Evolutionary conservation across 2,329 filamentous ascomycete species (phyloP).

Genomic region (Penicillium verrucosum): DNA sequence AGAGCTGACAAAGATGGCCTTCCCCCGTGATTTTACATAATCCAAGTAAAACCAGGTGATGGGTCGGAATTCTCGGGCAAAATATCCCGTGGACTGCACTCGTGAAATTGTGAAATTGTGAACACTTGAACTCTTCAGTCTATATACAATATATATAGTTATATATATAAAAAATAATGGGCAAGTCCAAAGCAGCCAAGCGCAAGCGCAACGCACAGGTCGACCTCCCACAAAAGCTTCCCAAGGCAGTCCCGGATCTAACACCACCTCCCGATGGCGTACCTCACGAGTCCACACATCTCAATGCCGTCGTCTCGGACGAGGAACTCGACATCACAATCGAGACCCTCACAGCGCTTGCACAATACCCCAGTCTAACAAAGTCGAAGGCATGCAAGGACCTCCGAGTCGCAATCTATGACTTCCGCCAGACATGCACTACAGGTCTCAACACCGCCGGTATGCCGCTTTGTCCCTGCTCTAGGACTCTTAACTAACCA

Average conservation of each 20-base stretch:
- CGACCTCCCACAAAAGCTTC: constrained; percentile 25
- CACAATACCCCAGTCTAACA: constrained; percentile 59
- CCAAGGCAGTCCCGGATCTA: constrained; percentile 18
- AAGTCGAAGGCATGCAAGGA: constrained; percentile 68
- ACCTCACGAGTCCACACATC: constrained; percentile 25
- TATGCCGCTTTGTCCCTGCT: constrained; percentile 25
- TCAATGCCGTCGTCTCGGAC: constrained; percentile 32
- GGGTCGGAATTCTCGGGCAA: background rate
- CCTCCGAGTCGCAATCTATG: constrained; percentile 63
- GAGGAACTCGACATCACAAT: constrained; percentile 67
- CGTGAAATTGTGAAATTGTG: background rate
- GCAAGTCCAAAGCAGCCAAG: constrained; percentile 31
- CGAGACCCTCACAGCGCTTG: constrained; percentile 60
- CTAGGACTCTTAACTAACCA: constrained; percentile 6
- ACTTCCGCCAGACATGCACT: constrained; percentile 66
- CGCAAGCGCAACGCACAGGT: constrained; percentile 31
- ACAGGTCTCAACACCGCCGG: constrained; percentile 61
- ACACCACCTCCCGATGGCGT: constrained; percentile 28
- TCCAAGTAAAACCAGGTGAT: background rate
- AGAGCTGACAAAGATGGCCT: background rate
- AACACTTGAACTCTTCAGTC: background rate
- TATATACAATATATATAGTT: no score
- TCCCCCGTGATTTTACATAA: background rate
- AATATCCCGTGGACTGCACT: background rate
- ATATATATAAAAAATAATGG: constrained; percentile 12